phyloP scores from a whole-genome alignment of 768 basidiomycete genomes.

The Hysterangium stoloniferum region DNA sequence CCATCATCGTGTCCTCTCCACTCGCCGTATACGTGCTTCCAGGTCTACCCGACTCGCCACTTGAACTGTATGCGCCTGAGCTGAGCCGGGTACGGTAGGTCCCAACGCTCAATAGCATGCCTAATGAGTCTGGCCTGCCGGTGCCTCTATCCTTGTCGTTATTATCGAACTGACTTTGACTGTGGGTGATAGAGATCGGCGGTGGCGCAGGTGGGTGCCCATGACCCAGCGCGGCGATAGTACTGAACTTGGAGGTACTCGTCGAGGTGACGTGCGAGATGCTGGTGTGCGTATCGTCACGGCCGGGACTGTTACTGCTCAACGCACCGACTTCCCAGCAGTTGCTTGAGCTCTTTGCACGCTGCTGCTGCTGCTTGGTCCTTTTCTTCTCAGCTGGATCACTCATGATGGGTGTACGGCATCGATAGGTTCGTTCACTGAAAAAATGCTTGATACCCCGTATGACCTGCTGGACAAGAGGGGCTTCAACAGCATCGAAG shows the following conservation, averaged over 20 bases:
- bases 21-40: conserved; percentile 5
- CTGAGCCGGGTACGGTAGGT: no score
- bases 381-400: conserved; percentile 24
- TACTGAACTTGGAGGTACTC: conserved; percentile 41
- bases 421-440: no score
- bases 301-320: conserved; percentile 28
- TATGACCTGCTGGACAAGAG: no score
- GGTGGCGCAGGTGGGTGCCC: conserved; percentile 18
- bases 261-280: conserved; percentile 49
- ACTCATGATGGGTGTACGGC: no score
- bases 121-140: not conserved
- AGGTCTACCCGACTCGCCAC: conserved; percentile 4
- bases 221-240: conserved; percentile 53
- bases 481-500: no score
- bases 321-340: conserved; percentile 64
- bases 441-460: no score
- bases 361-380: conserved; percentile 21
- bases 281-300: conserved; percentile 24
- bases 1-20: conserved; percentile 35
- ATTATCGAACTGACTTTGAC: no score
- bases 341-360: conserved; percentile 41
- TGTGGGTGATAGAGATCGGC: no score
- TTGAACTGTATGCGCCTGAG: conserved; percentile 3
- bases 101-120: conserved; percentile 1
- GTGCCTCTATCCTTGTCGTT: no score